A percentile compares a stretch with the other conserved stretches of the same genome.
These are phyloP conservation scores for Bryum argenteum DNA, from an alignment of 225 moss, liverwort and hornwort species.

Conservation along the genomic window DNA sequence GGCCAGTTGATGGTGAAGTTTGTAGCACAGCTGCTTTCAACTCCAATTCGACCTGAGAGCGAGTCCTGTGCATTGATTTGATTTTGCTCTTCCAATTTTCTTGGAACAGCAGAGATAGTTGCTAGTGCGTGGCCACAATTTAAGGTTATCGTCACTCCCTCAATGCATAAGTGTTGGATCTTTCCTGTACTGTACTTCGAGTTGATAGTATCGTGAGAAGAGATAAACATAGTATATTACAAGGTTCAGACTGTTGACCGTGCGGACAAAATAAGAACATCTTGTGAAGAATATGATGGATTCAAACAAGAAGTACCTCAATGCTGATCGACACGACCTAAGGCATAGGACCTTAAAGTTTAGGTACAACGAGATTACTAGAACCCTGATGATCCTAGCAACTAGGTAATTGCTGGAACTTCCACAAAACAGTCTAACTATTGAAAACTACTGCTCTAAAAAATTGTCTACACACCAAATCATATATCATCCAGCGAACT, in stretches of 20 bases:
- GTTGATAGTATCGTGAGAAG: not conserved
- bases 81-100: too few relatives aligned
- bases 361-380: not conserved
- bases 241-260: not conserved
- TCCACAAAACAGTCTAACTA: slow-evolving; percentile 12
- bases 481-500: slow-evolving; percentile 18
- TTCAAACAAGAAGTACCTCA: not conserved
- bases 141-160: not conserved
- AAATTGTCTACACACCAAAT: slow-evolving; percentile 11
- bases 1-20: slow-evolving; percentile 9
- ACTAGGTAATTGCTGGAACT: slow-evolving; percentile 5
- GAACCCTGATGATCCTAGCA: slow-evolving; percentile 14
- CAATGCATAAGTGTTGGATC: not conserved
- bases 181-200: too few relatives aligned
- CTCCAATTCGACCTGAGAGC: too few relatives aligned
- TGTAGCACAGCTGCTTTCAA: too few relatives aligned
- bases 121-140: too few relatives aligned
- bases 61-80: too few relatives aligned
- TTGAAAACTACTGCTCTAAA: not conserved
- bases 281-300: slow-evolving; percentile 6
- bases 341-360: not conserved
- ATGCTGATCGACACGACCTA: slow-evolving; percentile 1
- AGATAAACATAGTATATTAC: not conserved
- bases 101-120: too few relatives aligned
- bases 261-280: not conserved